Percentiles rank a stretch among this genome's conserved stretches.
Conservation (phyloP, 2,329 filamentous ascomycete species). For the Fusarium ambrosium region DNA sequence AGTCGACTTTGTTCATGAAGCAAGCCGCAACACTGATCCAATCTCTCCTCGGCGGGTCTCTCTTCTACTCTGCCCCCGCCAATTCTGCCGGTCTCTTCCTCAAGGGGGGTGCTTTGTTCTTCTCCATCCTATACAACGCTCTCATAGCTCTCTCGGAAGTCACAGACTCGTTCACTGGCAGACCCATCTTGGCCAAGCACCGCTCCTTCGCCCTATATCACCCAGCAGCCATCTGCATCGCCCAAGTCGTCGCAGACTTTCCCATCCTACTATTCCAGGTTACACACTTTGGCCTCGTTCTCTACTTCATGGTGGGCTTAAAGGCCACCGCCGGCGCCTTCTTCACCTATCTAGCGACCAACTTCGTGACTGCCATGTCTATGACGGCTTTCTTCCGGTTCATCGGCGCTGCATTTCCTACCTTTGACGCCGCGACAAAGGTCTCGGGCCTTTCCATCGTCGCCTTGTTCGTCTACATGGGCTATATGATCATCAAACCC, state of each 20-base stretch:
- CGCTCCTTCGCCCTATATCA: conserved; percentile 51
- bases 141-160: conserved; percentile 40
- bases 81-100: conserved; percentile 30
- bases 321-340: conserved; percentile 66
- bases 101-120: conserved; percentile 28
- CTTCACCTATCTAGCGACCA: conserved; percentile 61
- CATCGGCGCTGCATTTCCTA: conserved; percentile 41
- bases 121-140: conserved; percentile 38
- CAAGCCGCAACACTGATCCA: conserved; percentile 35
- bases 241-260: conserved; percentile 33
- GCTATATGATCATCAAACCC: conserved; percentile 56
- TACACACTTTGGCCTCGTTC: conserved; percentile 55
- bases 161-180: conserved; percentile 44
- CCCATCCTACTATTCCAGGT: conserved; percentile 38
- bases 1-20: conserved; percentile 34
- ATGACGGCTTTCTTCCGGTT: conserved; percentile 74
- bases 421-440: conserved; percentile 40
- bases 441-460: conserved; percentile 41
- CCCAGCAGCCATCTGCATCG: conserved; percentile 43
- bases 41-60: conserved; percentile 28
- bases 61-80: conserved; percentile 32
- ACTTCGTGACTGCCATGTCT: conserved; percentile 67
- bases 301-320: conserved; percentile 78
- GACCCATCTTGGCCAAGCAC: conserved; percentile 52
- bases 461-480: conserved; percentile 62